Evolutionary conservation across 495 filamentous ascomycete genomes (phyloP), one percentile per base, ranked within the genome.

Genomic region (Clohesyomyces aquaticus): DNA sequence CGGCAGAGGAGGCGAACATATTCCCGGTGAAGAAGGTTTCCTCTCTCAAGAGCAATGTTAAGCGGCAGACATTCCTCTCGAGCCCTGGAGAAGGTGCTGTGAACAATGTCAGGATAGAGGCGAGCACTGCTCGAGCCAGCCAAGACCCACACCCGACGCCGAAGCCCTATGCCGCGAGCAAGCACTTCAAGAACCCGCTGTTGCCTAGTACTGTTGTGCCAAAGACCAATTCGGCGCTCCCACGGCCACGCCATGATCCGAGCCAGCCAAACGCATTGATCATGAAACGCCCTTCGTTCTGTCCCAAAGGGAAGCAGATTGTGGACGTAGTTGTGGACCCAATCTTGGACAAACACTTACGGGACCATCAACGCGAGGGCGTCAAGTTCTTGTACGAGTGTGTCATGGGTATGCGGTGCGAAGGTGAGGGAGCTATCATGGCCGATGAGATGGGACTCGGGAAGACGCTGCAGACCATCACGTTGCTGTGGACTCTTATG

Each of bases 401-500:
- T 72, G 85, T 93, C 0, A 93, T 93, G 89, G 89, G 89, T 11
- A 83, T 91, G 81, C 78, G 87, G 43, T 90, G 84, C 65, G 85
- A 86, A 63, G 88, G 89, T 0, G 83, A 88, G 70, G 89, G 89
- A 11, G 89, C 87, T 2, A 88, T 93, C 55, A 76, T 93, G 28
- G 90, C 90, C 3, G 89, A 93, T 69, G 90, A 92, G 65, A 93
- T 93, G 89, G 89, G 89, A 2, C 68, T 93, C 9, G 89, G 89
- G 12, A 93, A 93, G 69, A 91, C 90, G 3, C 70, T 92, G 38
- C 89, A 91, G 74, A 91, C 88, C 0, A 92, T 93, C 59, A 79
- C 90, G 0, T 73, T 93, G 26, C 66, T 93, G 22, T 93, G 89
- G 89, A 93, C 89, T 1, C 74, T 93, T 32, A 69, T 93, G 50